Percentiles rank a stretch among this genome's conserved stretches.
Evolutionary conservation across 1,284 basidiomycete species (phyloP).

Genomic region (Cerrena zonata): DNA sequence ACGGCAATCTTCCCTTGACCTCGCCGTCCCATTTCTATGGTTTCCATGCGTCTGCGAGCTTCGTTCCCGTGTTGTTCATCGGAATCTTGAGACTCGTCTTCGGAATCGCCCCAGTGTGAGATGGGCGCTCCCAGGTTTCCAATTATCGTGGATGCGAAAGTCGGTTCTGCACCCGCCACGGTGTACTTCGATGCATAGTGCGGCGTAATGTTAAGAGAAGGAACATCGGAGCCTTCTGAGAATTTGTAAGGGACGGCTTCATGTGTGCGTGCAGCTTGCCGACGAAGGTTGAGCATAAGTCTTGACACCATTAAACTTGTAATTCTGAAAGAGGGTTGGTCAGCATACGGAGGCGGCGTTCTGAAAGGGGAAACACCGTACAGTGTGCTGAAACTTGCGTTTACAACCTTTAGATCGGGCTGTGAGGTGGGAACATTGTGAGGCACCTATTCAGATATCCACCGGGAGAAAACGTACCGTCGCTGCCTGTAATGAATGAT

Average conservation of each 20-base stretch:
- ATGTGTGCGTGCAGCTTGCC: slow-evolving; percentile 15
- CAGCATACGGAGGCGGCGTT: not conserved
- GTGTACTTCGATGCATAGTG: not conserved
- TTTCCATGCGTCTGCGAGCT: not conserved
- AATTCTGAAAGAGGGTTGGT: slow-evolving; percentile 13
- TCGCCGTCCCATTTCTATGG: not conserved
- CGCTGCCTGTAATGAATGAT: slow-evolving; percentile 11
- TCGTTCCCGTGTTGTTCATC: not conserved
- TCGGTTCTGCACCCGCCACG: not conserved
- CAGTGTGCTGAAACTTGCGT: slow-evolving; percentile 25
- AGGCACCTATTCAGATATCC: too few relatives aligned
- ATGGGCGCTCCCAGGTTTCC: slow-evolving; percentile 23
- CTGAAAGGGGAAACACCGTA: slow-evolving; percentile 5
- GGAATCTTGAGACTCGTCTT: not conserved
- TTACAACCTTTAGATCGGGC: slow-evolving; percentile 24
- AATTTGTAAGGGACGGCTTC: slow-evolving; percentile 10
- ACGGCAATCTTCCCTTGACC: slow-evolving; percentile 1
- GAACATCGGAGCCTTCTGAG: not conserved
- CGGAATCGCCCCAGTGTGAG: slow-evolving; percentile 5
- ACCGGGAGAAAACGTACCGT: slow-evolving; percentile 17
- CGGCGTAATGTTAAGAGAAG: not conserved
- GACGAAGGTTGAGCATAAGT: slow-evolving; percentile 24
- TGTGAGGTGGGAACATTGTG: slow-evolving; percentile 9
- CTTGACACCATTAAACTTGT: slow-evolving; percentile 25
- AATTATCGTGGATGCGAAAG: slow-evolving; percentile 20